phyloP scores from a whole-genome alignment of 306 rosid genomes.

The Gastrolobium villosum region DNA sequence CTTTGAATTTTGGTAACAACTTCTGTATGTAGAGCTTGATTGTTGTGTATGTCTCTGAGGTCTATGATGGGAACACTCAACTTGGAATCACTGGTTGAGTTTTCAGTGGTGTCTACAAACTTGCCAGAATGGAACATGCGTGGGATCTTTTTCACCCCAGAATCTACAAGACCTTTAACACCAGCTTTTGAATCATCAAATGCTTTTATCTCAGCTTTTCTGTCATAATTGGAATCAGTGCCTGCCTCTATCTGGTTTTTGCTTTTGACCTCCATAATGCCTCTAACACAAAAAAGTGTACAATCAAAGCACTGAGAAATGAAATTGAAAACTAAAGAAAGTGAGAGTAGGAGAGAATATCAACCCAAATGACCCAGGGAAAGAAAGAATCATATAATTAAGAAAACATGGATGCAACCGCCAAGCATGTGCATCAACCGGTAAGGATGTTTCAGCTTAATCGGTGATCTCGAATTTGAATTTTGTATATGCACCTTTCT shows the following conservation, averaged over 20 bases:
- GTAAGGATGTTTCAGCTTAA: too few relatives aligned
- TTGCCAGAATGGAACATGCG: conserved; percentile 48
- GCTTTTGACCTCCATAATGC: conserved; percentile 39
- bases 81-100: neutral
- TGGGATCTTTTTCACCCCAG: conserved; percentile 55
- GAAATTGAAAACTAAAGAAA: neutral
- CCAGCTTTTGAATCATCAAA: conserved; percentile 63
- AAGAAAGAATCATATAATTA: neutral
- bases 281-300: neutral
- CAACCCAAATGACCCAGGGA: neutral
- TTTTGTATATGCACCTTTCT: too few relatives aligned
- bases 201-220: conserved; percentile 53
- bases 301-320: too few relatives aligned
- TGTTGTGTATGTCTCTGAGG: conserved; percentile 38
- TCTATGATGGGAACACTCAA: conserved; percentile 51
- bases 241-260: conserved; percentile 14
- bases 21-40: neutral
- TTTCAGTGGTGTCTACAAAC: neutral
- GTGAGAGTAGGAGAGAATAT: neutral
- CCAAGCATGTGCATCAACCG: too few relatives aligned
- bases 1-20: conserved; percentile 7
- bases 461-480: too few relatives aligned
- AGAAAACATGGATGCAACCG: too few relatives aligned
- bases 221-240: conserved; percentile 44
- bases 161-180: conserved; percentile 61